Percentiles rank a stretch among this genome's conserved stretches.
Conservation (phyloP, 2,329 filamentous ascomycete genomes). For the Samsoniella hepiali region DNA sequence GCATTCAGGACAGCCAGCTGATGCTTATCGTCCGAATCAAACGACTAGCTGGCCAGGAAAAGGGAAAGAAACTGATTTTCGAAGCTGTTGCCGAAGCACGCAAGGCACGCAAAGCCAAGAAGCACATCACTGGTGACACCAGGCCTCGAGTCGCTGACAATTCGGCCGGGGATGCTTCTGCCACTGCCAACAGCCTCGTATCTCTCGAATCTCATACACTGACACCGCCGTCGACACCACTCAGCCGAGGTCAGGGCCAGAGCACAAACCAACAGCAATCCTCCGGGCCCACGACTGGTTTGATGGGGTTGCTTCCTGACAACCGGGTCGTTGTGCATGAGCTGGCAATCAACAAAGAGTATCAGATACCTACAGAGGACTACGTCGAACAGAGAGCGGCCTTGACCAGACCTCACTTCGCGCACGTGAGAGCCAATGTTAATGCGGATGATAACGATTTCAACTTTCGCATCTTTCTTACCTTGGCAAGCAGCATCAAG, state of each 20-base stretch:
- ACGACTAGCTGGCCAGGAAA: conserved; percentile 67
- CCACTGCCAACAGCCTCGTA: conserved; percentile 36
- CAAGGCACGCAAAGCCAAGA: conserved; percentile 60
- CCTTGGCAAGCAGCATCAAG: conserved; percentile 67
- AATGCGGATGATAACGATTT: conserved; percentile 61
- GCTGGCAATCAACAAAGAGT: conserved; percentile 75
- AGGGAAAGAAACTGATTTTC: conserved; percentile 69
- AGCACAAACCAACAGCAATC: conserved; percentile 30
- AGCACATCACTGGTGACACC: conserved; percentile 63
- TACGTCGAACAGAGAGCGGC: conserved; percentile 55
- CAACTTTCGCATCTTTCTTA: conserved; percentile 64
- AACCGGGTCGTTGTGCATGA: conserved; percentile 77
- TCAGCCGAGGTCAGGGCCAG: conserved; percentile 35
- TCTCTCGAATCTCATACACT: conserved; percentile 47
- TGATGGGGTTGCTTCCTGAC: conserved; percentile 59
- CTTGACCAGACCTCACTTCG: conserved; percentile 48
- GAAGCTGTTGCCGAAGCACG: conserved; percentile 72
- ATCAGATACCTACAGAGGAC: conserved; percentile 63
- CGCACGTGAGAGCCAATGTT: conserved; percentile 63
- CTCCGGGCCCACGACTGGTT: conserved; percentile 35
- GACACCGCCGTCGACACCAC: conserved; percentile 52
- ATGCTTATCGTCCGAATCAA: conserved; percentile 78
- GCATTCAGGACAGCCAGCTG: conserved; percentile 77
- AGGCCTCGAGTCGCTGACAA: conserved; percentile 63
- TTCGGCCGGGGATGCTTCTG: conserved; percentile 35